Conservation (phyloP, 257 asterid genomes). For the Nicotiana sylvestris region DNA sequence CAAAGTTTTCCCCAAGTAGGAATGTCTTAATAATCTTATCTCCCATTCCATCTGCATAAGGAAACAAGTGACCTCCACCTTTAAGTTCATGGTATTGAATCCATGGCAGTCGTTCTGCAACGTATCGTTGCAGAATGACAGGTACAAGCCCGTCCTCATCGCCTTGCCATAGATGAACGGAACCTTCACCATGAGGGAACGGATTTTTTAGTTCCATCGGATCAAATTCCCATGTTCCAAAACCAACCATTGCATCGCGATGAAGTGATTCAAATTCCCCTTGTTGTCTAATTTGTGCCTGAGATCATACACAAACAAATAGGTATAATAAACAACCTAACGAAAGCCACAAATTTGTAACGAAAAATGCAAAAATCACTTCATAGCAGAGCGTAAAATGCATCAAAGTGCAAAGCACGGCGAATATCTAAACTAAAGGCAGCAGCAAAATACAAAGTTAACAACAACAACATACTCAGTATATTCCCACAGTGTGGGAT, state of each 20-base stretch:
- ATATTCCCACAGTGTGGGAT: too few species aligned
- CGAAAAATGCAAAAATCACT: too few species aligned
- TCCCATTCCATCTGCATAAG: slow-evolving; percentile 6
- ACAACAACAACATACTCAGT: too few species aligned
- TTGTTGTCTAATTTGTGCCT: slow-evolving; percentile 10
- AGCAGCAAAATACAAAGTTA: too few species aligned
- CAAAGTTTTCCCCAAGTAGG: background rate
- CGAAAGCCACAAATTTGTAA: too few species aligned
- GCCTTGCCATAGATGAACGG: slow-evolving; percentile 20
- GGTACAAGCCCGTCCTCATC: background rate
- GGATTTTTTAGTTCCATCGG: slow-evolving; percentile 6
- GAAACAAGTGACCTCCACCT: slow-evolving; percentile 6
- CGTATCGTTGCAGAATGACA: background rate
- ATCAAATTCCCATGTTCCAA: slow-evolving; percentile 5
- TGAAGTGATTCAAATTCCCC: slow-evolving; percentile 1
- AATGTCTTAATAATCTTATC: slow-evolving; percentile 4
- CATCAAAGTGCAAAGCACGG: too few species aligned
- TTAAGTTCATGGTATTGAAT: background rate
- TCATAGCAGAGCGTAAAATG: too few species aligned
- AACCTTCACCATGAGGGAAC: slow-evolving; percentile 3
- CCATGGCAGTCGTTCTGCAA: slow-evolving; percentile 10
- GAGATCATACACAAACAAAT: too few species aligned
- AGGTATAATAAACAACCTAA: too few species aligned
- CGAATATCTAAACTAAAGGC: background rate
- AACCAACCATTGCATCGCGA: background rate